Conservation (phyloP, 2,329 filamentous ascomycete species). For the Botryotinia convoluta region DNA sequence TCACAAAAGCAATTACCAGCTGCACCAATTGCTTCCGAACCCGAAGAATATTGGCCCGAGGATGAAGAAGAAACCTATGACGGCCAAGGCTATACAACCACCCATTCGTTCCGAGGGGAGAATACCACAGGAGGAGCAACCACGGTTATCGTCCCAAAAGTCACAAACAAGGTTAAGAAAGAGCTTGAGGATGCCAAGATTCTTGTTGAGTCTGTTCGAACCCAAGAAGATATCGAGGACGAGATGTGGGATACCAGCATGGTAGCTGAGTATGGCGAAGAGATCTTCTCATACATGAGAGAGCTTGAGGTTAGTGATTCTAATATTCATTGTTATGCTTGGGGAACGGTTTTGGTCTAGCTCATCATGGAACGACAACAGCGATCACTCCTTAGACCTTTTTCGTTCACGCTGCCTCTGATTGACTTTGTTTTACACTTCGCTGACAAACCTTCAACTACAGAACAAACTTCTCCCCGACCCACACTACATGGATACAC, state of each 20-base stretch:
- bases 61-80: slow-evolving; percentile 69
- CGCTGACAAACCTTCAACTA: slow-evolving; percentile 20
- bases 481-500: slow-evolving; percentile 92
- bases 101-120: slow-evolving; percentile 71
- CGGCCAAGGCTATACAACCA: slow-evolving; percentile 70
- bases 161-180: slow-evolving; percentile 64
- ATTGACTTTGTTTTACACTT: slow-evolving; percentile 17
- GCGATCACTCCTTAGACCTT: slow-evolving; percentile 2
- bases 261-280: slow-evolving; percentile 94
- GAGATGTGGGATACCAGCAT: slow-evolving; percentile 93
- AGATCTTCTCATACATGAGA: slow-evolving; percentile 92
- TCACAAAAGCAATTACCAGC: slow-evolving; percentile 26
- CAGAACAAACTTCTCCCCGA: slow-evolving; percentile 81
- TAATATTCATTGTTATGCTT: background rate
- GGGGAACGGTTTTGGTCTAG: too few relatives aligned
- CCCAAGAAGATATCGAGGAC: slow-evolving; percentile 76
- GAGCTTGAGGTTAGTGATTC: slow-evolving; percentile 68
- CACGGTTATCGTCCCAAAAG: slow-evolving; percentile 68
- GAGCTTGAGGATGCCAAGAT: slow-evolving; percentile 65
- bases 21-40: slow-evolving; percentile 43
- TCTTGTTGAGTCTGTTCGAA: slow-evolving; percentile 39
- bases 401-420: slow-evolving; percentile 4
- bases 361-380: background rate
- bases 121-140: slow-evolving; percentile 65
- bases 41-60: slow-evolving; percentile 70